Percentiles rank a stretch among this genome's conserved stretches.
Evolutionary conservation across 1,284 basidiomycete genomes (phyloP).

Genomic region (Earliella scabrosa): DNA sequence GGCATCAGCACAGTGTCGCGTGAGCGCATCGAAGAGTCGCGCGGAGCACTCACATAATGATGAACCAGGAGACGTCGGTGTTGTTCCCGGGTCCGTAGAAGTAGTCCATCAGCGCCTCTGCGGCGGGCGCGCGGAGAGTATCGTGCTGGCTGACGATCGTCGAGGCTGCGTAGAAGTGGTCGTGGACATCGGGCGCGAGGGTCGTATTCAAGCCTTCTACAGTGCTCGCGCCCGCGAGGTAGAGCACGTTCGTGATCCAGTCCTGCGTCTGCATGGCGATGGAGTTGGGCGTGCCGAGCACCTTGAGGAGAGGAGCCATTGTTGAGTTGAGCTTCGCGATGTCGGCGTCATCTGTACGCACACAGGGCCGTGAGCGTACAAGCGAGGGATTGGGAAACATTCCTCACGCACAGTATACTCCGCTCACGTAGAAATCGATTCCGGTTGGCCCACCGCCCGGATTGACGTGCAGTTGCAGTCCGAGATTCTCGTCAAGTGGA

Average conservation of each 20-base stretch:
- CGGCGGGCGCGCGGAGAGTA: not conserved
- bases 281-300: conserved; percentile 4
- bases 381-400: not conserved
- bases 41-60: conserved; percentile 10
- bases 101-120: conserved; percentile 12
- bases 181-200: conserved; percentile 1
- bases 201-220: conserved; percentile 6
- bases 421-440: conserved; percentile 4
- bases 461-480: conserved; percentile 4
- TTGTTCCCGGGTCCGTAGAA: conserved; percentile 6
- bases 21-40: no score
- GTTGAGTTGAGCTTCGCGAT: conserved; percentile 14
- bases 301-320: conserved; percentile 7
- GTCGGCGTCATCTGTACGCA: conserved; percentile 3
- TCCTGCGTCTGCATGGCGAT: conserved; percentile 1
- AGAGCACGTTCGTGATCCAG: conserved; percentile 13
- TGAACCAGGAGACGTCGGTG: conserved; percentile 5
- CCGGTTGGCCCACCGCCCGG: not conserved
- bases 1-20: no score
- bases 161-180: conserved; percentile 12
- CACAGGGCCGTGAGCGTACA: not conserved
- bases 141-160: conserved; percentile 5
- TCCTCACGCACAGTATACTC: conserved; percentile 6
- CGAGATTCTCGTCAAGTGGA: conserved; percentile 9
- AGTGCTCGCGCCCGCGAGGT: conserved; percentile 3